Conservation (phyloP, 441 rosid species). For the Populus trichocarpa region DNA sequence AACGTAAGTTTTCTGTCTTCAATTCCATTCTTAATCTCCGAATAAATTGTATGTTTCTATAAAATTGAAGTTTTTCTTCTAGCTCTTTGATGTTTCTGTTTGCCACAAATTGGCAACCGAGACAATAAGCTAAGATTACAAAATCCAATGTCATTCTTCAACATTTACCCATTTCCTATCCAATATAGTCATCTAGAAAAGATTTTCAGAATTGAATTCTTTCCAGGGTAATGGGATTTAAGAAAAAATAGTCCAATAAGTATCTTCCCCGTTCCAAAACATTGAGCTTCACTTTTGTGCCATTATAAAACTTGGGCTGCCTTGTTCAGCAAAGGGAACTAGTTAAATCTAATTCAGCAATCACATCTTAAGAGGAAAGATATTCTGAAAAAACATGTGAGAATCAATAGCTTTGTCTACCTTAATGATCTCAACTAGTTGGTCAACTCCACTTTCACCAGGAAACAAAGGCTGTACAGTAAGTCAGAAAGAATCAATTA, state of each 20-base stretch:
- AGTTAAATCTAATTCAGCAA: background rate
- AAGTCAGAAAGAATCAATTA: constrained; percentile 14
- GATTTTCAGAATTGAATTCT: background rate
- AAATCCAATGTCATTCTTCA: background rate
- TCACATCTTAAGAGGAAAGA: background rate
- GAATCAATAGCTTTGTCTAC: constrained; percentile 34
- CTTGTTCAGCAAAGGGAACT: background rate
- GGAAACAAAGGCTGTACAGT: constrained; percentile 89
- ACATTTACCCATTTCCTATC: background rate
- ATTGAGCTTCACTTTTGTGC: background rate
- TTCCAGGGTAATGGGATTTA: background rate
- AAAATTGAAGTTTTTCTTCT: background rate
- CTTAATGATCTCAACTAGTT: constrained; percentile 97
- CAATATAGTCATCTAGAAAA: background rate
- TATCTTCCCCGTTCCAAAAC: background rate
- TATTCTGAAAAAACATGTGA: background rate
- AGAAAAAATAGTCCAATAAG: constrained; percentile 1
- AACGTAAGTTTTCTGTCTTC: background rate
- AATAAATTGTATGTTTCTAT: constrained; percentile 4
- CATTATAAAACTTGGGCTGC: background rate
- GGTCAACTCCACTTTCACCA: constrained; percentile 99
- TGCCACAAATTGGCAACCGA: background rate
- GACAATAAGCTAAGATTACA: background rate
- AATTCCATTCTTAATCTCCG: background rate
- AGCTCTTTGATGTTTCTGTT: background rate